Conservation (phyloP, 192 early-diverging fungal species). For the Gaertneriomyces semiglobifer region DNA sequence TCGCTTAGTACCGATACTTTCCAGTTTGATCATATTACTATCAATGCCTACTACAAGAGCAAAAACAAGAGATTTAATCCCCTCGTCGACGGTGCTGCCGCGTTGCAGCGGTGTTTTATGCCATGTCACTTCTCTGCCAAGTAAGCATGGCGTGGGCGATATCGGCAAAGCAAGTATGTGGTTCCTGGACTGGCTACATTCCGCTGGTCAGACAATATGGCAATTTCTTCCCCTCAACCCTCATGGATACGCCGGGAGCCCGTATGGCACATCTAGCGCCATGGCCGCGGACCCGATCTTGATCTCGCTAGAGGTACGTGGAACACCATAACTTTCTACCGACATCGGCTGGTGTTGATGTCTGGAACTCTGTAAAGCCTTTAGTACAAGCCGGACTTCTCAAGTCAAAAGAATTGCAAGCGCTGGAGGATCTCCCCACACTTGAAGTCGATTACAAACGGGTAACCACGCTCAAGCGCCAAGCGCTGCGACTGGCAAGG, state of each 20-base stretch:
- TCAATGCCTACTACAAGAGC: too few species aligned
- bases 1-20: too few species aligned
- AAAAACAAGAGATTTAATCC: too few species aligned
- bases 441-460: constrained; percentile 21
- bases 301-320: constrained; percentile 18
- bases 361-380: neutral
- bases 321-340: neutral
- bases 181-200: constrained; percentile 28
- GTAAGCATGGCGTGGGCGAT: constrained; percentile 21
- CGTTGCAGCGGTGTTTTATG: constrained; percentile 19
- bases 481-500: constrained; percentile 16
- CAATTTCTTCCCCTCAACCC: constrained; percentile 30
- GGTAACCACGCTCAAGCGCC: constrained; percentile 20
- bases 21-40: too few species aligned
- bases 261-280: constrained; percentile 27
- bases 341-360: neutral
- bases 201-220: constrained; percentile 28
- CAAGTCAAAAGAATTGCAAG: neutral
- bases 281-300: constrained; percentile 18
- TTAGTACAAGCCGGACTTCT: constrained; percentile 20
- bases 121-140: constrained; percentile 25
- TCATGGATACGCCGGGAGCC: constrained; percentile 28
- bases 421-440: constrained; percentile 7
- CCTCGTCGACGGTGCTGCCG: too few species aligned
- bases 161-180: constrained; percentile 8